Conservation (phyloP, 345 rosid species). For the Sonneratia caseolaris region DNA sequence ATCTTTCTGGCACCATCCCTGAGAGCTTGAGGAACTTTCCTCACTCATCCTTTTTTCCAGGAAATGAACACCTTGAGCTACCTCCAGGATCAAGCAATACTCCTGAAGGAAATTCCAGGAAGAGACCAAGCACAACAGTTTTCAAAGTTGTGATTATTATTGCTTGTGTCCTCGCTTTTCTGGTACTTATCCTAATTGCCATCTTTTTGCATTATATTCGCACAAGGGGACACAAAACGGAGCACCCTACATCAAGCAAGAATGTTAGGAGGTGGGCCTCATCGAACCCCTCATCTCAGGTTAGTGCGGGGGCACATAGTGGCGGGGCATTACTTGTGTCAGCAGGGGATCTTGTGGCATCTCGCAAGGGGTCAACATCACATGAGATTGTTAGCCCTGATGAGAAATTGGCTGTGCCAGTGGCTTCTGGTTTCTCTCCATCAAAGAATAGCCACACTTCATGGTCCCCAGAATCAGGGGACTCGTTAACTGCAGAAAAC, state of each 20-base stretch:
- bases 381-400: conserved; percentile 68
- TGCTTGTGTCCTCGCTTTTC: conserved; percentile 56
- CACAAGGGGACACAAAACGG: conserved; percentile 40
- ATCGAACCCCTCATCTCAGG: conserved; percentile 37
- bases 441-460: conserved; percentile 66
- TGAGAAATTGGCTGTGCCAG: conserved; percentile 54
- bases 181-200: conserved; percentile 69
- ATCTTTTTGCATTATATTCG: conserved; percentile 54
- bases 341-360: conserved; percentile 70
- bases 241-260: conserved; percentile 34
- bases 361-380: conserved; percentile 76
- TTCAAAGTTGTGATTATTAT: conserved; percentile 65
- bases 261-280: conserved; percentile 30
- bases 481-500: conserved; percentile 72
- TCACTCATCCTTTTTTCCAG: conserved; percentile 73
- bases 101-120: conserved; percentile 33
- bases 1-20: conserved; percentile 85
- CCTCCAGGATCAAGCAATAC: conserved; percentile 39
- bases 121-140: conserved; percentile 37
- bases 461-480: conserved; percentile 95
- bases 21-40: conserved; percentile 72
- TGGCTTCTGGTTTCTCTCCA: conserved; percentile 73
- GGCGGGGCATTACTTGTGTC: conserved; percentile 68
- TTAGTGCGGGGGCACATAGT: conserved; percentile 30
- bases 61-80: conserved; percentile 49